These are phyloP conservation scores for Aegilops bicornis DNA, from an alignment of 176 grass and related monocot genomes.

Conservation along the genomic window DNA sequence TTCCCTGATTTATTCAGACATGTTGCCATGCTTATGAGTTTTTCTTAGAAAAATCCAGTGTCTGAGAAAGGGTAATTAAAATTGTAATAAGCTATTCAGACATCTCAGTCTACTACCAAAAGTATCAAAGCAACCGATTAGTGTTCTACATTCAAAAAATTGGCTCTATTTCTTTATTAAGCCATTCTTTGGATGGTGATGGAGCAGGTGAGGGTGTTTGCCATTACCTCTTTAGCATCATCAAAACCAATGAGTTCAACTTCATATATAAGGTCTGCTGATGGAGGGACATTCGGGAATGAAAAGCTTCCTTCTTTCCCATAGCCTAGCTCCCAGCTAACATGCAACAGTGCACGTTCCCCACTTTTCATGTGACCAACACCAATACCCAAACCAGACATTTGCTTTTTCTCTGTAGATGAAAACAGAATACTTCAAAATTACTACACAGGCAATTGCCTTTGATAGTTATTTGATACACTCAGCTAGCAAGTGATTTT, in stretches of 20 bases:
- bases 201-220: slow-evolving; percentile 8
- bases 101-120: neutral
- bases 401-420: slow-evolving; percentile 69
- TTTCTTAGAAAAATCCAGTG: slow-evolving; percentile 2
- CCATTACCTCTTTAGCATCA: slow-evolving; percentile 80
- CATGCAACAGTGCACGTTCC: slow-evolving; percentile 70
- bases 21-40: slow-evolving; percentile 1
- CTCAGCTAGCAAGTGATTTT: neutral
- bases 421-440: neutral
- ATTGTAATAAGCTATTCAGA: slow-evolving; percentile 1
- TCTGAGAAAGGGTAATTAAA: slow-evolving; percentile 14
- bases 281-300: slow-evolving; percentile 95
- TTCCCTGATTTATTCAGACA: slow-evolving; percentile 60
- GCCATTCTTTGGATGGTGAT: neutral
- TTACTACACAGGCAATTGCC: slow-evolving; percentile 18
- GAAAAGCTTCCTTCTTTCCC: slow-evolving; percentile 97
- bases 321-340: slow-evolving; percentile 88
- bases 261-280: slow-evolving; percentile 87
- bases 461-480: neutral
- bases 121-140: neutral
- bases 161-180: neutral
- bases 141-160: neutral
- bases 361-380: slow-evolving; percentile 77
- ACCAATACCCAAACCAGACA: slow-evolving; percentile 80
- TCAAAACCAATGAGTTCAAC: slow-evolving; percentile 94